Base-by-base conservation (phyloP, 495 filamentous ascomycete species). In the Aspergillus leporis region DNA sequence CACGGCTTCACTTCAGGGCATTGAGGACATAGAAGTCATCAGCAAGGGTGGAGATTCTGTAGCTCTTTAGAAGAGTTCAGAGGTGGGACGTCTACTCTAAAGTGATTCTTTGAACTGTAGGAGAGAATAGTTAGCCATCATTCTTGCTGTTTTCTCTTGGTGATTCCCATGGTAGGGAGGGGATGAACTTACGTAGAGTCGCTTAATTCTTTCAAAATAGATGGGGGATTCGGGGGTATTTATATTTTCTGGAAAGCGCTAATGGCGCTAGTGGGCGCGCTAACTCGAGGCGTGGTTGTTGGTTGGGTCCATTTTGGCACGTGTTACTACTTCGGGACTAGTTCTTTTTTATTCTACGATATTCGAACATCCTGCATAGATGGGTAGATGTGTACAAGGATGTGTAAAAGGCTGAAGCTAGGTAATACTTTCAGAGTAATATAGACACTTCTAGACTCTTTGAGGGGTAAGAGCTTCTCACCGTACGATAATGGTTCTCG, bases 71-170 rank as follows among this genome's bases (percentile, higher is more conserved):
- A 84, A 87, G 79, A 88, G 86, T 82, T 85, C 84, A 90, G 84
- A 85, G 82, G 80, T 67, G 74, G 82, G 85, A 89, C 86, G 82
- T 89, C 78, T 86, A 90, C 88, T 91, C 87, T 90, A 90, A 91
- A 90, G 88, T 90, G 88, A 91, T 91, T 89, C 87, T 90, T 86
- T 86, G 83, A 86, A 84, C 81, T 84, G 79, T 71, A 50, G 69
- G 30, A n/a, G 34, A 59, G 55, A n/a, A 41, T 66, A 66, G 66
- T 78, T 68, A 73, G 73, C 49, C 65, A 28, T 28, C 41, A 56
- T 56, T 48, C 25, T 21, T 56, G 55, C 16, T 0, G 19, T 47
- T 19, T 43, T 59, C 28, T 36, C n/a, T n/a, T n/a, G n/a, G 53
- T n/a, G 55, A 30, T 55, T 50, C 60, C 51, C 53, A 65, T 66